A percentile compares a stretch with the other conserved stretches of the same genome.
Evolutionary conservation across 176 grass and related monocot genomes (phyloP).

Genomic region (Musa acuminata): DNA sequence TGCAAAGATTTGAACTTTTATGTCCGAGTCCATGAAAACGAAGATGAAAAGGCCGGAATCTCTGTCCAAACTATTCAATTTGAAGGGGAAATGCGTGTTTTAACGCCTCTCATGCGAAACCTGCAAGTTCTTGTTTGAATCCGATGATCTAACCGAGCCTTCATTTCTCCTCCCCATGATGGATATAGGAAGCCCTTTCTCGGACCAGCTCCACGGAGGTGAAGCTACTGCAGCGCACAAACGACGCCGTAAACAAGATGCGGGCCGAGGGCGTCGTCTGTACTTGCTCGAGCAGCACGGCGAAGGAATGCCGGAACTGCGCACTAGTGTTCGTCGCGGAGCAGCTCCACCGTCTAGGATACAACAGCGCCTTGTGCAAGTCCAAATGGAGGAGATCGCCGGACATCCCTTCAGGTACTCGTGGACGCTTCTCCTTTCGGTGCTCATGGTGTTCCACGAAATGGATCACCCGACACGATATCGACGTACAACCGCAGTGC

Average conservation of each 20-base stretch:
- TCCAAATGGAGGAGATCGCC: constrained; percentile 75
- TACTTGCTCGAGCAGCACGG: constrained; percentile 34
- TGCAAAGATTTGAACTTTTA: too few relatives aligned
- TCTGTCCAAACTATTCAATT: too few relatives aligned
- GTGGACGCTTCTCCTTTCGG: too few relatives aligned
- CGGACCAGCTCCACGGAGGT: constrained; percentile 63
- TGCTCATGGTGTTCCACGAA: too few relatives aligned
- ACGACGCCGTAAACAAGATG: constrained; percentile 40
- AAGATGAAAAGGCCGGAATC: too few relatives aligned
- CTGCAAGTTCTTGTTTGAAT: too few relatives aligned
- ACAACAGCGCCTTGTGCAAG: constrained; percentile 67
- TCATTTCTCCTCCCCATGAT: background rate
- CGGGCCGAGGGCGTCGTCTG: constrained; percentile 25
- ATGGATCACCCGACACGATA: too few relatives aligned
- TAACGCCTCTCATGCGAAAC: too few relatives aligned
- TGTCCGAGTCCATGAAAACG: too few relatives aligned
- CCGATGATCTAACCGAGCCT: background rate
- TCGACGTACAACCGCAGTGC: too few relatives aligned
- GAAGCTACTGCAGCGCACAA: constrained; percentile 44
- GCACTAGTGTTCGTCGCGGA: constrained; percentile 37
- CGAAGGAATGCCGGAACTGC: constrained; percentile 50
- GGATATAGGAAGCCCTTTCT: constrained; percentile 45
- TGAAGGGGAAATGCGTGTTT: too few relatives aligned
- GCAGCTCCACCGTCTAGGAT: constrained; percentile 46
- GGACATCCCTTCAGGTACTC: constrained; percentile 40